These are phyloP conservation scores for Fusarium haematococcum DNA, from an alignment of 2,329 filamentous ascomycete genomes.

Conservation along the genomic window DNA sequence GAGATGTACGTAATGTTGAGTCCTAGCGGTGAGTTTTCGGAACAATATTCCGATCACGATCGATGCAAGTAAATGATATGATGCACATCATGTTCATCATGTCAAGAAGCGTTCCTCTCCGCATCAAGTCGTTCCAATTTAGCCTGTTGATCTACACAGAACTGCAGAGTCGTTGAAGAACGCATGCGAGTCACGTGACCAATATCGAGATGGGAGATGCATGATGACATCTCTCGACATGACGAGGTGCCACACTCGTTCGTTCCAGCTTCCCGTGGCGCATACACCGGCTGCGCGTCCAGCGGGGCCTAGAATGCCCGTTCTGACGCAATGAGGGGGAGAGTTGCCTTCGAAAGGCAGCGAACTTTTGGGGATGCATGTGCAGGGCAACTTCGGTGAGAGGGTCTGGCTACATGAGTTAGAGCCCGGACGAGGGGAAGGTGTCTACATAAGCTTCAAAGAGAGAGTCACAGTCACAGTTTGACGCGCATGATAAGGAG, in stretches of 20 bases:
- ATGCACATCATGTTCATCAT: conserved; percentile 6
- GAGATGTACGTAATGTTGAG: background rate
- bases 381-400: conserved; percentile 14
- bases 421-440: conserved; percentile 1
- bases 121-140: background rate
- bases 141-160: conserved; percentile 6
- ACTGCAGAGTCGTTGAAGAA: background rate
- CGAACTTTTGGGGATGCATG: conserved; percentile 8
- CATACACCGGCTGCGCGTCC: conserved; percentile 28
- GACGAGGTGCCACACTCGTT: conserved; percentile 27
- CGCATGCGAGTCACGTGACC: conserved; percentile 27
- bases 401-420: background rate
- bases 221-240: conserved; percentile 34
- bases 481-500: background rate
- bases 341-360: background rate
- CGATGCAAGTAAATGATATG: background rate
- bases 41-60: background rate
- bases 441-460: background rate
- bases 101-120: background rate
- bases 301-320: conserved; percentile 19
- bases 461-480: background rate
- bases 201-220: conserved; percentile 11
- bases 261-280: conserved; percentile 27
- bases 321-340: conserved; percentile 29
- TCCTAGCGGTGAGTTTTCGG: background rate